Evolutionary conservation across 1,284 basidiomycete genomes (phyloP), one percentile per base, ranked within the genome.

Genomic region (Irpex sp.): DNA sequence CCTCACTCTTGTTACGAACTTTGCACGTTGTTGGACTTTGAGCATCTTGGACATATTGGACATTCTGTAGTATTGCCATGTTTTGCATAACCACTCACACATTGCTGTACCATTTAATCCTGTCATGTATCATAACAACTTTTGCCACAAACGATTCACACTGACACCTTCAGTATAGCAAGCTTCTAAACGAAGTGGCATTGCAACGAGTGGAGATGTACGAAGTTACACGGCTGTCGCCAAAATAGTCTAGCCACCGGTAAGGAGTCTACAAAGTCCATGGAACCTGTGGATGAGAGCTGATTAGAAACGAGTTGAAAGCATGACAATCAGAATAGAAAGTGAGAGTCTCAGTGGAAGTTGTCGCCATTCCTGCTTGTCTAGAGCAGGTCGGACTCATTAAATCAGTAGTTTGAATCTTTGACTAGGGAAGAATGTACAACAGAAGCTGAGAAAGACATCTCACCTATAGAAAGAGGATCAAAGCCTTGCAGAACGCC

Each of bases 321-420:
- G 18, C 18, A 7, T 6, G 5, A 2, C 18, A 21, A 1, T 10
- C 48, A 51, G 10, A 21, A 7, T 5, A 4, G 19, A 59, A 18
- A 7, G 36, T 33, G 55, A 61, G 54, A 56, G 53, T 60, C 58
- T 60, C 58, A 60, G 58, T 54, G 33, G 23, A 35, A 60, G 52
- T 23, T 52, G 58, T 60, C 58, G 52, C 56, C 58, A 45, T 54
- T 56, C 58, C 58, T 51, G 52, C 58, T 60, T 60, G 58, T 60
- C 58, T 58, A 60, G 53, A 54, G 58, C 53, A 54, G 58, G 39
- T 60, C 35, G 58, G 58, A 60, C 58, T 60, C 58, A 60, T 60
- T 60, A 60, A 60, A 60, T 60, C 58, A 60, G 58, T 56, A 60
- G 33, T 23, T 45, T 59, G 39, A 56, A 60, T 60, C 58, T 55